Evolutionary conservation across 768 basidiomycete species (phyloP).

Genomic region (Trichaptum fuscoviolaceum): DNA sequence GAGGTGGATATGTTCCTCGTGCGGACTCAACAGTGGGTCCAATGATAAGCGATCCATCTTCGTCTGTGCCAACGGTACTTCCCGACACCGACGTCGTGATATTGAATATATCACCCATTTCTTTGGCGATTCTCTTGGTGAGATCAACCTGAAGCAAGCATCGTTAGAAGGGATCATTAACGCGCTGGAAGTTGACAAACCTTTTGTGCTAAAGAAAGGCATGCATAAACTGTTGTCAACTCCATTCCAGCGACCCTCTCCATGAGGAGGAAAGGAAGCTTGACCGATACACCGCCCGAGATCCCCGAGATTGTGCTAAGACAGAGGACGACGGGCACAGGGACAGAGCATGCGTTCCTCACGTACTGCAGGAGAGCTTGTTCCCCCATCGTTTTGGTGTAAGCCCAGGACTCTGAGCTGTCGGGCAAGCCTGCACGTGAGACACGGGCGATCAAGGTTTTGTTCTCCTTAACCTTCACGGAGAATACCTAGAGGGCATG

Average conservation of each 20-base stretch:
- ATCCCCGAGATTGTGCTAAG: not conserved
- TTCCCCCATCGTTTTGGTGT: not conserved
- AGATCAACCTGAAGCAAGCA: not conserved
- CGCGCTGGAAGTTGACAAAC: not conserved
- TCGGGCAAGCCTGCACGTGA: not conserved
- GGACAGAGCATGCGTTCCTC: not conserved
- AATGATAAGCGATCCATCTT: not conserved
- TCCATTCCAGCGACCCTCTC: not conserved
- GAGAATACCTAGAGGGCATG: not conserved
- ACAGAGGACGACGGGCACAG: not conserved
- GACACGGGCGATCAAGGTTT: not conserved
- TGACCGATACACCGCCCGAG: not conserved
- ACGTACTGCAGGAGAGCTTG: not conserved
- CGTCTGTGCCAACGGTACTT: not conserved
- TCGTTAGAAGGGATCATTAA: no score
- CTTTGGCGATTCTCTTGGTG: not conserved
- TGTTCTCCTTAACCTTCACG: not conserved
- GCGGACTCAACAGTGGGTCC: not conserved
- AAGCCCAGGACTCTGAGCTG: not conserved
- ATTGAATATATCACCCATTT: not conserved
- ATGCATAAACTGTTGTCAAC: not conserved
- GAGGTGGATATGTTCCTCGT: not conserved
- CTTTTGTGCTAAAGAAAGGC: not conserved
- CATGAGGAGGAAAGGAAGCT: not conserved
- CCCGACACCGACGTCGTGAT: not conserved